A percentile compares a stretch with the other conserved stretches of the same genome.
Conservation (phyloP, 2,329 filamentous ascomycete species). For the Leptoxyphium fumago region DNA sequence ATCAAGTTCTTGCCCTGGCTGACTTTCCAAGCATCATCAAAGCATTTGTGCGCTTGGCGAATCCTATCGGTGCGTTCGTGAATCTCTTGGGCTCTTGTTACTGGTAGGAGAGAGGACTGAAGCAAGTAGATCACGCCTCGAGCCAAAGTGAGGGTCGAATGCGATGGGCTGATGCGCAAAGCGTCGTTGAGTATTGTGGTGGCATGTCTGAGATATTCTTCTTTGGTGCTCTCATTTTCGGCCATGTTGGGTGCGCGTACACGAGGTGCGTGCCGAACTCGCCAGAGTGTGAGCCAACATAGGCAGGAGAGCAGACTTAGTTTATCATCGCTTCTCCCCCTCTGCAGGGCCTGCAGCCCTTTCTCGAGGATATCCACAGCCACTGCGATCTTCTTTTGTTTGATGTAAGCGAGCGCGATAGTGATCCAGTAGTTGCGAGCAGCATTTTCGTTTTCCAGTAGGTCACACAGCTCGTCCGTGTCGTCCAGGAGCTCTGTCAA, state of each 20-base stretch:
- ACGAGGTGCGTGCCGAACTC: constrained; percentile 67
- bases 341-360: constrained; percentile 51
- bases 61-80: constrained; percentile 63
- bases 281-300: constrained; percentile 84
- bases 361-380: constrained; percentile 56
- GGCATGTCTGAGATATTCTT: constrained; percentile 80
- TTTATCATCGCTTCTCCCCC: constrained; percentile 61
- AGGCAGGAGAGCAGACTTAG: constrained; percentile 71
- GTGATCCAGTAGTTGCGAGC: constrained; percentile 94
- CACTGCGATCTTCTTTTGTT: constrained; percentile 85
- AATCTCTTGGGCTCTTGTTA: constrained; percentile 52
- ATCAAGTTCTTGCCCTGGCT: constrained; percentile 82
- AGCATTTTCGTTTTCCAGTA: constrained; percentile 87
- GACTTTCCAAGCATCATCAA: constrained; percentile 80
- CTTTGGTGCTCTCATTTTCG: constrained; percentile 75
- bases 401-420: constrained; percentile 92
- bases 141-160: constrained; percentile 79
- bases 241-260: constrained; percentile 44
- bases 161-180: constrained; percentile 82
- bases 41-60: constrained; percentile 76
- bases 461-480: constrained; percentile 84
- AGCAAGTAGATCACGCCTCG: constrained; percentile 80
- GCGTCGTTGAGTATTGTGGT: constrained; percentile 88
- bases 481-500: constrained; percentile 78
- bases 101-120: constrained; percentile 69